These are phyloP conservation scores for Penicillium vulpinum DNA, from an alignment of 2,329 filamentous ascomycete genomes.

Conservation along the genomic window DNA sequence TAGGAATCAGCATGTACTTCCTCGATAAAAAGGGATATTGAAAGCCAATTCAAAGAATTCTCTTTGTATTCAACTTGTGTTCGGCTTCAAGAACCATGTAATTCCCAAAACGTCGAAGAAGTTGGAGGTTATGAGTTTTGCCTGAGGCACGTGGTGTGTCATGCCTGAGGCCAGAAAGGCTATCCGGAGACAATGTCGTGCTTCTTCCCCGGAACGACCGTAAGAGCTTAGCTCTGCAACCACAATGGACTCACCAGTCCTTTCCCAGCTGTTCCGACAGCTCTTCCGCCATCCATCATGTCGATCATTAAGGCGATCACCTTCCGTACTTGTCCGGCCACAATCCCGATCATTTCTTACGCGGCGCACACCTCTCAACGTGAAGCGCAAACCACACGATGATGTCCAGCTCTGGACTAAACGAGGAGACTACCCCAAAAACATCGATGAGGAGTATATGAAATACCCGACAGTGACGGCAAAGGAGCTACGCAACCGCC, in stretches of 20 bases:
- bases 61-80: too few relatives aligned
- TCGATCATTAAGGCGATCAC: slow-evolving; percentile 51
- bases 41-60: not conserved
- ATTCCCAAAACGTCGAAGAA: not conserved
- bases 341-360: slow-evolving; percentile 41
- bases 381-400: slow-evolving; percentile 42
- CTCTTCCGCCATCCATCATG: slow-evolving; percentile 76
- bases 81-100: not conserved
- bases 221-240: slow-evolving; percentile 8
- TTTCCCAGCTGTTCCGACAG: slow-evolving; percentile 78
- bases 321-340: slow-evolving; percentile 26
- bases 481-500: slow-evolving; percentile 69
- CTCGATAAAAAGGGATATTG: not conserved
- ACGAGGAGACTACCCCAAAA: slow-evolving; percentile 70
- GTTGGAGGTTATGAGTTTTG: not conserved
- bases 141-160: slow-evolving; percentile 5
- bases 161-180: slow-evolving; percentile 14
- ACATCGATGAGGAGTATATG: slow-evolving; percentile 77
- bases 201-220: slow-evolving; percentile 5
- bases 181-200: slow-evolving; percentile 16
- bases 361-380: slow-evolving; percentile 37
- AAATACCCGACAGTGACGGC: slow-evolving; percentile 82
- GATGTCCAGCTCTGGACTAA: slow-evolving; percentile 83
- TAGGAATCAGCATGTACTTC: not conserved
- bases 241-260: slow-evolving; percentile 76